Percentiles rank a stretch among this genome's conserved stretches.
Evolutionary conservation across 2,329 filamentous ascomycete species (phyloP).

Genomic region (Aspergillus quadricinctus): DNA sequence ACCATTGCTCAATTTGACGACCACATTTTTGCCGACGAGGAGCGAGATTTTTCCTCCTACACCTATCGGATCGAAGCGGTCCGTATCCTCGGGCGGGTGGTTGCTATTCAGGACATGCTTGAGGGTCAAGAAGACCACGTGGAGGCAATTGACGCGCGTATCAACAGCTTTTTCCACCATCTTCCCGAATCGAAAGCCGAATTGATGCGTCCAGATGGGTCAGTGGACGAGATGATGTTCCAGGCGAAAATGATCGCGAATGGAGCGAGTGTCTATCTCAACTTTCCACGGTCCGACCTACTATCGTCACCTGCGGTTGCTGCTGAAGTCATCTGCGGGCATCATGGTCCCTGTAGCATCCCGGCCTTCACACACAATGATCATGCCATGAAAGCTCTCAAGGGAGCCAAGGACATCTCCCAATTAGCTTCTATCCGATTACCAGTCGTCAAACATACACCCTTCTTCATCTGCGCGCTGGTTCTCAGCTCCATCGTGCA

Average conservation of each 20-base stretch:
- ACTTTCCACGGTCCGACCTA: slow-evolving; percentile 74
- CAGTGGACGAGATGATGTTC: slow-evolving; percentile 85
- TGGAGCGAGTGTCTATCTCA: slow-evolving; percentile 64
- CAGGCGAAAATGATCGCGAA: slow-evolving; percentile 78
- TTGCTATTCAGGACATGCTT: slow-evolving; percentile 43
- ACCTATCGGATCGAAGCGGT: slow-evolving; percentile 78
- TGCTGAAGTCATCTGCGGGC: slow-evolving; percentile 46
- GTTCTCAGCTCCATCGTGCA: slow-evolving; percentile 77
- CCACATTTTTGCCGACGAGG: slow-evolving; percentile 66
- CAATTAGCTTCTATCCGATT: slow-evolving; percentile 60
- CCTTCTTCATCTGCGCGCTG: slow-evolving; percentile 78
- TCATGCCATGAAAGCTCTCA: slow-evolving; percentile 76
- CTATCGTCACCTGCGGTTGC: slow-evolving; percentile 49
- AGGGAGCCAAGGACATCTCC: slow-evolving; percentile 72
- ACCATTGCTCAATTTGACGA: slow-evolving; percentile 74
- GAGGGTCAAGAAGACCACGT: slow-evolving; percentile 51
- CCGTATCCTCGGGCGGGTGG: slow-evolving; percentile 71
- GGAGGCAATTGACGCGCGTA: slow-evolving; percentile 54
- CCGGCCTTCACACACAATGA: slow-evolving; percentile 38
- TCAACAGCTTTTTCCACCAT: slow-evolving; percentile 74
- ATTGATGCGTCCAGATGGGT: slow-evolving; percentile 63
- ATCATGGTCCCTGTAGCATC: slow-evolving; percentile 34
- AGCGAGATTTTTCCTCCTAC: slow-evolving; percentile 71
- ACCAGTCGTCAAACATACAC: slow-evolving; percentile 68
- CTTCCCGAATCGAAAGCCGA: slow-evolving; percentile 69